Conservation (phyloP, 2,329 filamentous ascomycete species). For the Diaporthe eres region DNA sequence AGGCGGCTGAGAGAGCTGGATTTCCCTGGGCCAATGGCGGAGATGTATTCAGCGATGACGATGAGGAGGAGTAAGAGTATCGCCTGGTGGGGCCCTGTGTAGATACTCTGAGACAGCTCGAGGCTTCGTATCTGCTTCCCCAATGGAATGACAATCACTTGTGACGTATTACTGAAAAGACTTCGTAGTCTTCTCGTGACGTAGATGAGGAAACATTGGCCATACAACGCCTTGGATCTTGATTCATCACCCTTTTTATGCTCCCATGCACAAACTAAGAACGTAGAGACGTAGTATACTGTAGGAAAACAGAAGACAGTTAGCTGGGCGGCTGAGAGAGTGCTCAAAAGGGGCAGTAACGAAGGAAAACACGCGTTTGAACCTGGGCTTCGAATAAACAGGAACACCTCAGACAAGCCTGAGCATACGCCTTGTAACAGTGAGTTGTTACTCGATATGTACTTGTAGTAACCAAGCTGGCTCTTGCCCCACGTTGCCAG, state of each 20-base stretch:
- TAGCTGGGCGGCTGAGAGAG: neutral
- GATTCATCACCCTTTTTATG: neutral
- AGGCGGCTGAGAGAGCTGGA: neutral
- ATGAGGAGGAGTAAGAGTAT: neutral
- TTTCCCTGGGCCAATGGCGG: neutral
- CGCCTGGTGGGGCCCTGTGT: neutral
- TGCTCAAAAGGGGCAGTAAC: too few species aligned
- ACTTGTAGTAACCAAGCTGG: neutral
- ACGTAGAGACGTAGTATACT: neutral
- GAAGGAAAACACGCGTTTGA: neutral
- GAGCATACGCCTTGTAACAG: neutral
- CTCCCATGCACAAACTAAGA: neutral
- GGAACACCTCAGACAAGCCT: neutral
- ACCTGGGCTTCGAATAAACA: neutral
- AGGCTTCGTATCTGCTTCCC: too few species aligned
- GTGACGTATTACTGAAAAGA: neutral
- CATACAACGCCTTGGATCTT: too few species aligned
- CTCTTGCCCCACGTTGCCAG: neutral
- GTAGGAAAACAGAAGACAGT: neutral
- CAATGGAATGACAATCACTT: neutral
- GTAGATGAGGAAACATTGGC: too few species aligned
- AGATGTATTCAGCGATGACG: neutral
- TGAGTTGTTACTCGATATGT: too few species aligned
- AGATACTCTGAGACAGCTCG: neutral
- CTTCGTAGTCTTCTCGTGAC: too few species aligned